These are phyloP conservation scores for Penicillium psychrosexuale DNA, from an alignment of 2,329 filamentous ascomycete species.

Conservation along the genomic window DNA sequence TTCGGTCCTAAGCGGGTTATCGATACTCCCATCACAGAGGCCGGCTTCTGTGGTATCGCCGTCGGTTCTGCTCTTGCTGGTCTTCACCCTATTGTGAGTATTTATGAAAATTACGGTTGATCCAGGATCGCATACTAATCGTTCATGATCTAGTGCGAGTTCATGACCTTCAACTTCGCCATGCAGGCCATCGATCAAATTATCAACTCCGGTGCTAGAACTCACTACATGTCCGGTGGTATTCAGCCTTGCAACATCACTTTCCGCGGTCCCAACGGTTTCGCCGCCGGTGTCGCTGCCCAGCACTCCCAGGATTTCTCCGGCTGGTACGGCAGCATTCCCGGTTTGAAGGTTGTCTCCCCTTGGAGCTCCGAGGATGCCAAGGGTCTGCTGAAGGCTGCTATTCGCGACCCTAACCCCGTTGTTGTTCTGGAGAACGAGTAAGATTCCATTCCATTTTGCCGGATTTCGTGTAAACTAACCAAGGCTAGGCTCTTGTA, in stretches of 20 bases:
- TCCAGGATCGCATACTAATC: conserved; percentile 2
- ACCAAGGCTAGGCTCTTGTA: conserved; percentile 63
- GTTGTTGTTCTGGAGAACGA: conserved; percentile 89
- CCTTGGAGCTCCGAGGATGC: conserved; percentile 98
- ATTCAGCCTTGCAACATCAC: conserved; percentile 99
- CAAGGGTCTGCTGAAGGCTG: conserved; percentile 95
- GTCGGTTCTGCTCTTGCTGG: conserved; percentile 93
- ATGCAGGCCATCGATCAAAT: conserved; percentile 99
- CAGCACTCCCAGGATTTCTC: conserved; percentile 99
- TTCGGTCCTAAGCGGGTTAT: conserved; percentile 98
- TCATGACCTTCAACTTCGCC: conserved; percentile 99
- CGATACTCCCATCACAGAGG: conserved; percentile 97
- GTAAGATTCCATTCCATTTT: conserved; percentile 38
- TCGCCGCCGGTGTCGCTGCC: conserved; percentile 89
- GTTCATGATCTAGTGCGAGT: conserved; percentile 69
- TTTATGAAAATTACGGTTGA: neutral
- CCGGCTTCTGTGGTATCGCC: conserved; percentile 88
- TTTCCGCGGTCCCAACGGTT: conserved; percentile 98
- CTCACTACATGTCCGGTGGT: conserved; percentile 99
- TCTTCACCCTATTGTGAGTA: conserved; percentile 83
- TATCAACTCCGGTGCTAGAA: conserved; percentile 98
- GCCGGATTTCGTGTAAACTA: neutral
- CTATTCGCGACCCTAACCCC: conserved; percentile 96
- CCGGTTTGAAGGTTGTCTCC: conserved; percentile 92
- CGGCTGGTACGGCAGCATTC: conserved; percentile 98